Evolutionary conservation across 2,329 filamentous ascomycete species (phyloP).

Genomic region (Rhytidhysteron rufulum): DNA sequence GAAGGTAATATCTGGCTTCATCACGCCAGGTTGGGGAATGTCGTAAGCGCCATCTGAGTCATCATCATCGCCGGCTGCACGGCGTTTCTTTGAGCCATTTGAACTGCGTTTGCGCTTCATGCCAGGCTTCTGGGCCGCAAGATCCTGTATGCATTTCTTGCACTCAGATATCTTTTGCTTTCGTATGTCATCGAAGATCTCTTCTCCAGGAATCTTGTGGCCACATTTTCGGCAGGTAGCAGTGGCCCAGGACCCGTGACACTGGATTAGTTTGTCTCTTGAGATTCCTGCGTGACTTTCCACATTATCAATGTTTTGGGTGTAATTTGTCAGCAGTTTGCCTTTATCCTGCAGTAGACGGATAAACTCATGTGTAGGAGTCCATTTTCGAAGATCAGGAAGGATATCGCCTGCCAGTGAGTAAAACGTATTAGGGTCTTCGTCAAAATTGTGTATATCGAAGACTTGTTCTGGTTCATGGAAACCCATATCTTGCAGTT

Average conservation of each 20-base stretch:
- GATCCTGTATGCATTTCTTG: constrained; percentile 60
- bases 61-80: constrained; percentile 53
- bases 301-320: constrained; percentile 97
- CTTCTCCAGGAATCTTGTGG: constrained; percentile 68
- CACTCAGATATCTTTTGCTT: constrained; percentile 75
- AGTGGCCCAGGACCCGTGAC: constrained; percentile 92
- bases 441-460: constrained; percentile 79
- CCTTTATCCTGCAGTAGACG: constrained; percentile 79
- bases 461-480: constrained; percentile 93
- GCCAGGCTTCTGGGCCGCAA: constrained; percentile 46
- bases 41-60: constrained; percentile 60
- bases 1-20: constrained; percentile 98
- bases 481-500: constrained; percentile 72
- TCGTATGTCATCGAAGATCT: constrained; percentile 75
- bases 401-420: constrained; percentile 86
- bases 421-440: constrained; percentile 88
- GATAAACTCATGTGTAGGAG: constrained; percentile 93
- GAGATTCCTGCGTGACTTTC: constrained; percentile 81
- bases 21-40: constrained; percentile 69
- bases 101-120: constrained; percentile 53
- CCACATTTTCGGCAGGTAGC: constrained; percentile 84
- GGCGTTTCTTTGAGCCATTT: constrained; percentile 41
- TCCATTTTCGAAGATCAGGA: constrained; percentile 73
- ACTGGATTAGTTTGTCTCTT: constrained; percentile 83
- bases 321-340: constrained; percentile 94